These are phyloP conservation scores for Nakazawaea peltata DNA, from an alignment of 805 yeast genomes.

Conservation along the genomic window DNA sequence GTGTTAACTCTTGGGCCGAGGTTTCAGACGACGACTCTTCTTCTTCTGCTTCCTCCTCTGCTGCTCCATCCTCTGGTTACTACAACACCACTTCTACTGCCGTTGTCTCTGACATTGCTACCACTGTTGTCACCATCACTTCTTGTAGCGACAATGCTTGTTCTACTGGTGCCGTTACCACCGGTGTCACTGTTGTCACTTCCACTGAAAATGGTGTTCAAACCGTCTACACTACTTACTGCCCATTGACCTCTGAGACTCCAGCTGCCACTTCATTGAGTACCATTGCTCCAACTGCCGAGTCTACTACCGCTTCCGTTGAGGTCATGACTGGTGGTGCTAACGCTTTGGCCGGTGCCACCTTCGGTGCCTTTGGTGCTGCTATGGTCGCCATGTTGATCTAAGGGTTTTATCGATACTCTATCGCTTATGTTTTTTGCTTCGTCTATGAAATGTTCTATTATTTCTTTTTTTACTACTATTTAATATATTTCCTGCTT, in stretches of 20 bases:
- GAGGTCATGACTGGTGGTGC: neutral
- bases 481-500: too few relatives aligned
- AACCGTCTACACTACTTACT: neutral
- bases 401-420: too few relatives aligned
- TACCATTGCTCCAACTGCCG: neutral
- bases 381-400: constrained; percentile 3
- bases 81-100: constrained; percentile 6
- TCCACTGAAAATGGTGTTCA: neutral
- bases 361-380: constrained; percentile 5
- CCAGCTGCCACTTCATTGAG: neutral
- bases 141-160: constrained; percentile 14
- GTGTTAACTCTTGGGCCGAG: constrained; percentile 4
- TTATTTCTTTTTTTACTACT: too few relatives aligned
- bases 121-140: constrained; percentile 23
- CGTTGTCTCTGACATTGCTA: constrained; percentile 13
- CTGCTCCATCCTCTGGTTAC: constrained; percentile 12
- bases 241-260: neutral
- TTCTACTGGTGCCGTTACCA: constrained; percentile 7
- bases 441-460: too few relatives aligned
- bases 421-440: too few relatives aligned
- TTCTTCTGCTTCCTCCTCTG: constrained; percentile 13
- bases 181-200: constrained; percentile 1
- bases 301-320: neutral
- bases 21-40: neutral
- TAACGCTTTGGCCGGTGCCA: neutral